Evolutionary conservation across 2,329 filamentous ascomycete species (phyloP), one percentile per base, ranked within the genome.

Genomic region (Chaetomiaceae sp.): DNA sequence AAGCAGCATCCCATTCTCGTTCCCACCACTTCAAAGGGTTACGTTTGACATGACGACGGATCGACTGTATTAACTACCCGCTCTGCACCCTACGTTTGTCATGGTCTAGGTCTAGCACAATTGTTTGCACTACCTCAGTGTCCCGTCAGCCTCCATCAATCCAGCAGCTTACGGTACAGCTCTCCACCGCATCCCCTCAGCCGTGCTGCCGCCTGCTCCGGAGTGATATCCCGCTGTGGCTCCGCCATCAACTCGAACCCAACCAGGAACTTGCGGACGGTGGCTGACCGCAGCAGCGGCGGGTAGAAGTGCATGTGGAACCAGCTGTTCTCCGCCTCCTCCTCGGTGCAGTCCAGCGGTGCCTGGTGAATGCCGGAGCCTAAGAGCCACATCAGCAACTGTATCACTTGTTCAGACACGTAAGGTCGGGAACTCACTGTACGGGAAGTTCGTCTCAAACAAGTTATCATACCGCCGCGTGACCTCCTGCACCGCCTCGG

Each of bases 271-370:
- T 98, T 98, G 57, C 87, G 83, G 38, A 98, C 90, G 0, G 89
- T 95, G 2, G 93, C 90, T 38, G 89, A 95, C 47, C 93, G 82
- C 54, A 98, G 74, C 38, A 98, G 74, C 11, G 93, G 93, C 34
- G 93, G 93, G 65, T 96, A 97, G 67, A 98, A 98, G 70, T 98
- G 93, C 72, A 98, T 84, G 66, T 98, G 93, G 62, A 98, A 82
- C 67, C 95, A 91, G 56, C 87, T 88, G 51, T 82, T 82, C 58
- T 95, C 86, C 44, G 91, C 78, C 65, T 97, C 91, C 51, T 94
- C 88, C 1, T 80, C 75, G 0, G 79, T 84, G 18, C 88, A 89
- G 20, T 85, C 79, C 6, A 98, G 75, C 3, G 93, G 93, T 15
- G 93, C 91, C 71, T 98, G 93, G 65, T 98, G 93, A 47, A 98